phyloP scores from a whole-genome alignment of 768 basidiomycete genomes.

The Strobilomyces echinocephalus region DNA sequence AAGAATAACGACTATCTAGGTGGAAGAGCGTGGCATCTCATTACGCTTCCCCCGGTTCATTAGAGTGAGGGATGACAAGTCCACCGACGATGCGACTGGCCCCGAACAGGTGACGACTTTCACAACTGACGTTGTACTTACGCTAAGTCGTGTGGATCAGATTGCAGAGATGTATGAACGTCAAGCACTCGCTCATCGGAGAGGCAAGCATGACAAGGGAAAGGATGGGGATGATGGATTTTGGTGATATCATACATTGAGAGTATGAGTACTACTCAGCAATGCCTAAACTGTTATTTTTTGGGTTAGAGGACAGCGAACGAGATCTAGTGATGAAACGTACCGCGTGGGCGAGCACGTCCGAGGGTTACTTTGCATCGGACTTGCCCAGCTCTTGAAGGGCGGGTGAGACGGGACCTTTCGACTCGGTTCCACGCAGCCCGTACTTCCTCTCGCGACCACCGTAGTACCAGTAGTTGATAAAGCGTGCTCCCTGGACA shows the following conservation, averaged over 20 bases:
- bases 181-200: conserved; percentile 77
- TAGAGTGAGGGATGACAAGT: conserved; percentile 88
- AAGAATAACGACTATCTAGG: conserved; percentile 36
- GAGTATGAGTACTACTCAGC: conserved; percentile 14
- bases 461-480: conserved; percentile 88
- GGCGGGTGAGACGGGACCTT: conserved; percentile 47
- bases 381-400: conserved; percentile 43
- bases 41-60: conserved; percentile 95
- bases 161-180: conserved; percentile 92
- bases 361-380: conserved; percentile 16
- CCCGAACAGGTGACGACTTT: conserved; percentile 72
- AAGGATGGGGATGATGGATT: conserved; percentile 71
- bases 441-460: conserved; percentile 72
- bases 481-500: conserved; percentile 78
- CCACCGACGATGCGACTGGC: conserved; percentile 85
- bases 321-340: neutral
- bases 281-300: conserved; percentile 3
- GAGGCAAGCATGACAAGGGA: conserved; percentile 60
- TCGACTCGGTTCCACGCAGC: conserved; percentile 28
- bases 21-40: conserved; percentile 89
- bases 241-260: conserved; percentile 47
- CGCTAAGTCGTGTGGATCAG: conserved; percentile 34
- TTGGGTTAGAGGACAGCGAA: neutral
- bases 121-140: neutral
- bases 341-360: neutral